phyloP scores from a whole-genome alignment of 768 basidiomycete species.

The Multifurca ochricompacta region DNA sequence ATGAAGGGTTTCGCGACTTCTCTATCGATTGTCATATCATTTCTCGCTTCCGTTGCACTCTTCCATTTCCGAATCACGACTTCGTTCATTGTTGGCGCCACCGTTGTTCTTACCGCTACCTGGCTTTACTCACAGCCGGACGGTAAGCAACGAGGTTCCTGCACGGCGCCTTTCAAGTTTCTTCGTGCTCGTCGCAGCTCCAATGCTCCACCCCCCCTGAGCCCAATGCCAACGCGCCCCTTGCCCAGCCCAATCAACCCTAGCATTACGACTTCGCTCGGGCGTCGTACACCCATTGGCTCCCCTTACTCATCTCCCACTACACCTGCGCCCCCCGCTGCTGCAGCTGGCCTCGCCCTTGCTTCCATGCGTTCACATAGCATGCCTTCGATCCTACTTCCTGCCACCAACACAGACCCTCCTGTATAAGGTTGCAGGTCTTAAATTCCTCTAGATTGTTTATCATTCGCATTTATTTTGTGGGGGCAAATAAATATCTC shows the following conservation, averaged over 20 bases:
- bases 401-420: slow-evolving; percentile 1
- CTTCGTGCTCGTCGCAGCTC: slow-evolving; percentile 19
- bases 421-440: not conserved
- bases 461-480: slow-evolving; percentile 18
- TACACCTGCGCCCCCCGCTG: slow-evolving; percentile 11
- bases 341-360: not conserved
- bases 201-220: slow-evolving; percentile 12
- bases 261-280: slow-evolving; percentile 8
- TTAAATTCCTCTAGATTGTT: not conserved
- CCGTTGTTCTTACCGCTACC: slow-evolving; percentile 79
- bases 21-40: slow-evolving; percentile 89
- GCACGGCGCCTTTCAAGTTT: slow-evolving; percentile 7
- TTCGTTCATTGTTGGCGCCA: slow-evolving; percentile 78
- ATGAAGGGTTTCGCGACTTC: slow-evolving; percentile 94
- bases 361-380: slow-evolving; percentile 19
- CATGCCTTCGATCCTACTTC: slow-evolving; percentile 17
- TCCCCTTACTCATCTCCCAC: slow-evolving; percentile 21
- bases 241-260: slow-evolving; percentile 13
- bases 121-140: slow-evolving; percentile 84
- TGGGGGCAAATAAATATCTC: not conserved
- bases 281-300: slow-evolving; percentile 18
- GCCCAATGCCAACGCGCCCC: slow-evolving; percentile 12
- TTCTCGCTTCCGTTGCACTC: slow-evolving; percentile 82
- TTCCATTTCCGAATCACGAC: slow-evolving; percentile 85
- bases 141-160: slow-evolving; percentile 12